phyloP scores from a whole-genome alignment of 768 basidiomycete genomes.

The Lepiota brunneoincarnata region DNA sequence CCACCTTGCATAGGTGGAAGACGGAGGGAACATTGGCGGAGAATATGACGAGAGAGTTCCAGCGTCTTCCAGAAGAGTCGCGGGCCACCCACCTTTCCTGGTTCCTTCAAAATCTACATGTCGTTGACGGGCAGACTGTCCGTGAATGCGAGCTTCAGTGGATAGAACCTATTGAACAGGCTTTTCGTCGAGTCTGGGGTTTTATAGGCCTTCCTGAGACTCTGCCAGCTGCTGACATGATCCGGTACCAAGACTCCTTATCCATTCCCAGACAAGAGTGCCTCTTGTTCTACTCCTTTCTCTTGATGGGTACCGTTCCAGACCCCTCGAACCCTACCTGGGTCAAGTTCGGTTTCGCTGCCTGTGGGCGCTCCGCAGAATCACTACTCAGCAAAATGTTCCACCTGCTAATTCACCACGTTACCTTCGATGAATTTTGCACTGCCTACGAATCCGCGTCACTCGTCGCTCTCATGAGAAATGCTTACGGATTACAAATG shows the following conservation, averaged over 20 bases:
- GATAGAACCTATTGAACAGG: too few relatives aligned
- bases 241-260: too few relatives aligned
- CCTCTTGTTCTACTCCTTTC: background rate
- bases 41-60: slow-evolving; percentile 29
- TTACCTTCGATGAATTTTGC: slow-evolving; percentile 34
- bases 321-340: slow-evolving; percentile 14
- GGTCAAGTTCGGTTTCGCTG: slow-evolving; percentile 24
- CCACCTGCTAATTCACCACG: slow-evolving; percentile 20
- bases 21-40: slow-evolving; percentile 27
- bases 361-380: slow-evolving; percentile 12
- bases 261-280: too few relatives aligned
- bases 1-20: slow-evolving; percentile 30
- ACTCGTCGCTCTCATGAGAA: slow-evolving; percentile 26
- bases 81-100: slow-evolving; percentile 31
- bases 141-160: background rate
- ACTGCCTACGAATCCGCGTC: slow-evolving; percentile 21
- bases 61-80: slow-evolving; percentile 18
- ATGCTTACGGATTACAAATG: slow-evolving; percentile 14
- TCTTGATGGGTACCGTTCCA: slow-evolving; percentile 8
- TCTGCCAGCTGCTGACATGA: too few relatives aligned
- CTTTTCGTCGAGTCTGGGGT: background rate
- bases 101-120: slow-evolving; percentile 32
- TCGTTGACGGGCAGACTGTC: slow-evolving; percentile 18
- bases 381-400: slow-evolving; percentile 18
- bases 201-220: background rate